Base-by-base conservation (phyloP, 805 yeast genomes). In the Starmera amethionina region DNA sequence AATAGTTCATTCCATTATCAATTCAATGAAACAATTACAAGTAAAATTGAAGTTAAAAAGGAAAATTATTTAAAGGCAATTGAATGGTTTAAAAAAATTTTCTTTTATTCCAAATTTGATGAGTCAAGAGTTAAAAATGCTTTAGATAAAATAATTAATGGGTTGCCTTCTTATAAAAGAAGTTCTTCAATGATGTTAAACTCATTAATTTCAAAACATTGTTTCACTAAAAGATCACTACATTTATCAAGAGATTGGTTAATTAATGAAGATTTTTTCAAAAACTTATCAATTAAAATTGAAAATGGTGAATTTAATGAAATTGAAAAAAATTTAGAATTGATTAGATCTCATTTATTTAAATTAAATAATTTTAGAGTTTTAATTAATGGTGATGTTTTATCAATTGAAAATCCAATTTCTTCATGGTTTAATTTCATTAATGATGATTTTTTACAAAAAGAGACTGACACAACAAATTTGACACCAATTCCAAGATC, bases 51-150 rank as follows among this genome's bases (percentile, higher is more conserved):
- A 47, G 79, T 81, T 34, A 78, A 73, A 48, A 65, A 67, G 9
- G 67, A 64, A 8, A 78, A 87, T 42, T 93, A 89, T 54, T 41
- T 47, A 0, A 70, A 70, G 36, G 87, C 90, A 1, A 77, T 89
- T 32, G 72, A 76, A 19, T 93, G 97, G 97, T 65, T 85, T 34
- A 60, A 67, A 35, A 76, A 77, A 42, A 68, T 83, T 15, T 60
- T 88, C 50, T 79, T 75, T 57, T 70, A 75, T 49, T 72, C 83
- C 27, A 70, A 74, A 7, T 86, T 84, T 57, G 96, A 88, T 42
- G 77, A 75, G 46, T 68, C 75, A 10, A 70, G 97, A 57, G 73
- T 87, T 19, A 70, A 72, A 48, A 75, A 85, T 25, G 68, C 81
- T 14, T 45, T 67, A 31, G 71, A 67, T 39, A 65, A 64, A 36